A percentile compares a stretch with the other conserved stretches of the same genome.
Conservation (phyloP, 1,284 basidiomycete genomes). For the Neonothopanus nambi region DNA sequence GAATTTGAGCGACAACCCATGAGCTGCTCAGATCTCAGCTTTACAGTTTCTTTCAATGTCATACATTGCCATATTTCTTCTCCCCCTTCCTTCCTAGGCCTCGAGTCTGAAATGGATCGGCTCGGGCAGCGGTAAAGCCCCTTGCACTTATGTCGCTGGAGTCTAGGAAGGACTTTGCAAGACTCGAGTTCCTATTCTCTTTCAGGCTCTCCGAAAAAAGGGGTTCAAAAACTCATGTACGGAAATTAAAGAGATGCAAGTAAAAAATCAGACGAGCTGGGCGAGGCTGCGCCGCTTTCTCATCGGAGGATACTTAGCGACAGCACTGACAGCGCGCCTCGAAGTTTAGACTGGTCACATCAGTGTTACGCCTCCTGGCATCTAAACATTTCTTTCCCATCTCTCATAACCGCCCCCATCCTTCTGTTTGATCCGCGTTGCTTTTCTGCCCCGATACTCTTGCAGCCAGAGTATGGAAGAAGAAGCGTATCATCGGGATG, state of each 20-base stretch:
- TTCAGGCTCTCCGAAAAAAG: neutral
- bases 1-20: too few relatives aligned
- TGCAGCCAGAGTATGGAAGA: too few relatives aligned
- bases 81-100: neutral
- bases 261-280: slow-evolving; percentile 1
- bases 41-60: too few relatives aligned
- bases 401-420: too few relatives aligned
- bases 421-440: too few relatives aligned
- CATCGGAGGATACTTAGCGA: neutral
- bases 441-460: too few relatives aligned
- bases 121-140: neutral
- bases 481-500: too few relatives aligned
- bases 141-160: neutral
- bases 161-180: neutral
- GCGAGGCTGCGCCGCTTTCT: neutral
- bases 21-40: too few relatives aligned
- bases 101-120: neutral
- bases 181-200: slow-evolving; percentile 2
- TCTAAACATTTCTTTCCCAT: too few relatives aligned
- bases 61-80: too few relatives aligned
- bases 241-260: neutral
- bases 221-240: neutral
- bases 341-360: neutral
- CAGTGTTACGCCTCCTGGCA: too few relatives aligned
- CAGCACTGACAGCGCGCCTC: neutral